These are phyloP conservation scores for Roridomyces roridus DNA, from an alignment of 768 basidiomycete genomes.

Conservation along the genomic window DNA sequence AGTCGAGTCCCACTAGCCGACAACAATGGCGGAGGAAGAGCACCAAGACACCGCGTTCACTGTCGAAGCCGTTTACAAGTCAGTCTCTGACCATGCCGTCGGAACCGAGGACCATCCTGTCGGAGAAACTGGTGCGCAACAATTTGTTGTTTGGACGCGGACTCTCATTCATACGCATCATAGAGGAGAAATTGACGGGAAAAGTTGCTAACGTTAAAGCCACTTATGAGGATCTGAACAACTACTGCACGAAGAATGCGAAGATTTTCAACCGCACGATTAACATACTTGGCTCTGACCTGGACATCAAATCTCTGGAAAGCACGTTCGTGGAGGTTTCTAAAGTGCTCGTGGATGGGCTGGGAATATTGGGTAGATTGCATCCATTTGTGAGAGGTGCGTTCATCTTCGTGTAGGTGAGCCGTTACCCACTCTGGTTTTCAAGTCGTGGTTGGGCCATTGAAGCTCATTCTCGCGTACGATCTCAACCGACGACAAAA, in stretches of 20 bases:
- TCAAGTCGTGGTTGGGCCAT: slow-evolving; percentile 48
- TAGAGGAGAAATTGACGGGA: slow-evolving; percentile 11
- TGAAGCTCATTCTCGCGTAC: slow-evolving; percentile 47
- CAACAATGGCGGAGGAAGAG: no score
- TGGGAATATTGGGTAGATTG: slow-evolving; percentile 27
- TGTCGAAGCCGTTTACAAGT: no score
- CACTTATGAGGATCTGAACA: slow-evolving; percentile 18
- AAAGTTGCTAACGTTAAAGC: not conserved
- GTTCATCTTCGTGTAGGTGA: not conserved
- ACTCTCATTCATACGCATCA: not conserved
- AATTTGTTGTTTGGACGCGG: no score
- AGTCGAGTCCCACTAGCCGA: no score
- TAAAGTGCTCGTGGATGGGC: slow-evolving; percentile 28
- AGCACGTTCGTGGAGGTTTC: slow-evolving; percentile 28
- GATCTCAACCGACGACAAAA: slow-evolving; percentile 50
- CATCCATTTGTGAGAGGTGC: slow-evolving; percentile 32
- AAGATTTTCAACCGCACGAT: slow-evolving; percentile 3
- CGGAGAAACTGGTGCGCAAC: no score
- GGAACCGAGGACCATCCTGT: no score
- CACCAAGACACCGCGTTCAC: no score
- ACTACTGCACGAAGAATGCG: slow-evolving; percentile 13
- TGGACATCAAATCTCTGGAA: slow-evolving; percentile 18
- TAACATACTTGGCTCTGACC: not conserved
- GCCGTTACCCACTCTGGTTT: not conserved
- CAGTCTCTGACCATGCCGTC: no score